Evolutionary conservation across 2,329 filamentous ascomycete species (phyloP), one percentile per base, ranked within the genome.

Genomic region (Fonsecaea multimorphosa): DNA sequence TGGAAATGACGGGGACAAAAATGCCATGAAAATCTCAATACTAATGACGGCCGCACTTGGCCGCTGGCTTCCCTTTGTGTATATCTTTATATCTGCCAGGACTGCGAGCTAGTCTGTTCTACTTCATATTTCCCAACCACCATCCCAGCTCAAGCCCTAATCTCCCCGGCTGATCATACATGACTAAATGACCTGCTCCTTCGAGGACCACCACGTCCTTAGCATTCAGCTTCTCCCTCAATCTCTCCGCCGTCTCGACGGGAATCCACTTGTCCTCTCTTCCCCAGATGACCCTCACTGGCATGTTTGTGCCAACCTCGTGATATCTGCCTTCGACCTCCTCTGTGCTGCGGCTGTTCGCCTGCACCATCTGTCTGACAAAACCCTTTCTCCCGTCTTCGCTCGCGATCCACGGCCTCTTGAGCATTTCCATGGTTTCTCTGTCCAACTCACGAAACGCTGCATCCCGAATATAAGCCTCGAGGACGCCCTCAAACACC

Each of bases 231-330:
- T 73, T 66, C 1, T 72, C 68, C 27, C 59, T 71, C 68, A 80
- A 64, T 36, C 69, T 71, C 22, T 73, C 70, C 53, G 81, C 79
- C 31, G 73, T 77, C 57, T 79, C 76, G 0, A 75, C 74, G 0
- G 79, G 80, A 53, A 83, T 77, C 81, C 81, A 83, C 38, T 65
- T 65, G 65, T 83, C 81, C 2, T 81, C 70, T 27, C 73, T 74
- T 0, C 80, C 81, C 81, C 81, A 83, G 7, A 83, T 74, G 4
- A 83, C 72, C 65, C 75, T 78, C 4, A 82, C 76, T 0, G 79
- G 78, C 11, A 79, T 66, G 14, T 64, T 72, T 11, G 11, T 44
- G 5, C 79, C 76, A 0, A 82, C 73, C 29, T 76, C 73, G 1
- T 71, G 61, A 53, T 82, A 79, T 69, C 73, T 72, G 12, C 69